phyloP scores from a whole-genome alignment of 345 rosid genomes.

The Triadica sebifera region DNA sequence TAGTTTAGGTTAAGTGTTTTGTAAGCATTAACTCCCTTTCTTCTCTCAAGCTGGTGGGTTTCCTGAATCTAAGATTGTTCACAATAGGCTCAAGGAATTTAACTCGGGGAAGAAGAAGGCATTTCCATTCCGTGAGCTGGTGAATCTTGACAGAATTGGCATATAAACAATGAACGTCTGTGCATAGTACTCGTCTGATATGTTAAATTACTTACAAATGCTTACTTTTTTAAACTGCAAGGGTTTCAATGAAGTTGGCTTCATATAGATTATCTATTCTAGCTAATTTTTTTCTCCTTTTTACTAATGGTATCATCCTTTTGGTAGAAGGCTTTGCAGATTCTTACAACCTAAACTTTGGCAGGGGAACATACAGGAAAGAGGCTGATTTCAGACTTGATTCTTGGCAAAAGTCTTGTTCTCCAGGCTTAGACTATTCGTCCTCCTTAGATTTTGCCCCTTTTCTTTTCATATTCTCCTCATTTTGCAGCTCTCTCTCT shows the following conservation, averaged over 20 bases:
- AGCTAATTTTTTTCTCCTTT: too few species aligned
- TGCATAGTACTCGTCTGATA: neutral
- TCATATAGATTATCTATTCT: too few species aligned
- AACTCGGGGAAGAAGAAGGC: constrained; percentile 97
- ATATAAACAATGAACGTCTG: constrained; percentile 19
- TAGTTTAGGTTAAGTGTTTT: too few species aligned
- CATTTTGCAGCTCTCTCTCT: neutral
- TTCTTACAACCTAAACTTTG: constrained; percentile 88
- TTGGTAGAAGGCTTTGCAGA: constrained; percentile 84
- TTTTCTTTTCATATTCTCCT: neutral
- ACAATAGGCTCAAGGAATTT: constrained; percentile 82
- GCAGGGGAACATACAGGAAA: constrained; percentile 83
- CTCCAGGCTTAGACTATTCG: constrained; percentile 43
- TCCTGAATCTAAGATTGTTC: constrained; percentile 88
- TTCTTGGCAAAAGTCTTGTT: constrained; percentile 77
- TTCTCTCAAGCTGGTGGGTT: constrained; percentile 78
- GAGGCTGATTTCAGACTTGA: constrained; percentile 87
- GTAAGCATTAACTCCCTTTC: neutral
- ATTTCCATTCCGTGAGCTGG: constrained; percentile 99
- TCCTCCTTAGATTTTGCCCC: neutral
- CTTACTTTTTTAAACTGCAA: neutral
- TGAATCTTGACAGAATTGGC: constrained; percentile 20
- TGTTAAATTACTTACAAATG: neutral
- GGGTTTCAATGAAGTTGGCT: neutral
- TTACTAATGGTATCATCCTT: neutral